Evolutionary conservation across 352 stramenopile genomes (phyloP).

Genomic region (Globisporangium paddicum): DNA sequence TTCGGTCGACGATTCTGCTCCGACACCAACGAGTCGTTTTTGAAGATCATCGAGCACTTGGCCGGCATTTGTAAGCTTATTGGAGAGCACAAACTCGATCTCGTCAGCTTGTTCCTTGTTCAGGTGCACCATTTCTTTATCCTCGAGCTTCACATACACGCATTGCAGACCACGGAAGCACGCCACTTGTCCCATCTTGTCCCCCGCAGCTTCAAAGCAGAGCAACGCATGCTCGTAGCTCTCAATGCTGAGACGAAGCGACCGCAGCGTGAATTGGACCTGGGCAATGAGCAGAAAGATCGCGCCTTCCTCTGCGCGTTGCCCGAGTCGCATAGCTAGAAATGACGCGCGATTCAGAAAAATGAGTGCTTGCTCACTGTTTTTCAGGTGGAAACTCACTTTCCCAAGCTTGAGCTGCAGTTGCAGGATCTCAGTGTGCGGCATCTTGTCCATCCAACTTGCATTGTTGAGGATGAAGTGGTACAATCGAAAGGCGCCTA

Average conservation of each 20-base stretch:
- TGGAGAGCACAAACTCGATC: constrained; percentile 58
- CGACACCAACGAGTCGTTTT: constrained; percentile 50
- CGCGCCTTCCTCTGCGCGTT: constrained; percentile 29
- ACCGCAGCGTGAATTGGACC: constrained; percentile 32
- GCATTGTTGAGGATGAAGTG: constrained; percentile 33
- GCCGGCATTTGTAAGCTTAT: constrained; percentile 36
- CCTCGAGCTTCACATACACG: constrained; percentile 39
- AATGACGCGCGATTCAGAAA: constrained; percentile 45
- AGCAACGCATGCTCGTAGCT: constrained; percentile 50
- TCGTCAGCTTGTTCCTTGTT: constrained; percentile 54
- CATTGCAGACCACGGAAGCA: constrained; percentile 61
- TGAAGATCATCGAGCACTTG: constrained; percentile 42
- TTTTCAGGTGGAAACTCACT: constrained; percentile 29
- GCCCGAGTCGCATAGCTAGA: constrained; percentile 22
- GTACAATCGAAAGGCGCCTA: constrained; percentile 38
- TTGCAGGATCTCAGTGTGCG: constrained; percentile 16
- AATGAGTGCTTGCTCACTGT: constrained; percentile 44
- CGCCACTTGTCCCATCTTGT: constrained; percentile 36
- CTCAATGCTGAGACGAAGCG: constrained; percentile 43
- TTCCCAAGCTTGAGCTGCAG: constrained; percentile 37
- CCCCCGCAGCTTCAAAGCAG: constrained; percentile 41
- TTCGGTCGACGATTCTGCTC: constrained; percentile 55
- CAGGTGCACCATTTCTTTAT: constrained; percentile 37
- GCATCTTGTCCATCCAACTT: constrained; percentile 37
- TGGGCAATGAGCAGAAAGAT: constrained; percentile 29